These are phyloP conservation scores for Pyricularia grisea DNA, from an alignment of 2,329 filamentous ascomycete genomes.

Conservation along the genomic window DNA sequence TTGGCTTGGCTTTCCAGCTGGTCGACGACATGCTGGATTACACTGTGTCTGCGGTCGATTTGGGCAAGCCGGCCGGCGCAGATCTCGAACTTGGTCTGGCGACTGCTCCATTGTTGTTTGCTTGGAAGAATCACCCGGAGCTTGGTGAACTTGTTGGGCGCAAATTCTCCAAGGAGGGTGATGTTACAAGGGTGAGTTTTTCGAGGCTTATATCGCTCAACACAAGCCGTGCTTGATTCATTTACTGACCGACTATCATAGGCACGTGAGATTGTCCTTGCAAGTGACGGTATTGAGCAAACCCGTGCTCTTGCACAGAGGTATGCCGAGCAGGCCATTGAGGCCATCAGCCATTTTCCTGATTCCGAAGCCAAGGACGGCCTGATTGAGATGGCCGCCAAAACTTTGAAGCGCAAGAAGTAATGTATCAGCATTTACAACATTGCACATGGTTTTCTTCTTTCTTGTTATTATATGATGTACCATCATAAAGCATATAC, in stretches of 20 bases:
- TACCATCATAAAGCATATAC: background rate
- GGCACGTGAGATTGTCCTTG: conserved; percentile 78
- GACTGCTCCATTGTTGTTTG: conserved; percentile 88
- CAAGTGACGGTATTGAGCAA: conserved; percentile 83
- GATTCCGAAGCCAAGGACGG: conserved; percentile 92
- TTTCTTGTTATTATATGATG: background rate
- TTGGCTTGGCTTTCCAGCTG: conserved; percentile 91
- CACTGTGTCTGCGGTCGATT: conserved; percentile 70
- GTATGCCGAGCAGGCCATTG: conserved; percentile 80
- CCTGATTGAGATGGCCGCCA: conserved; percentile 85
- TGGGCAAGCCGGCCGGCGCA: conserved; percentile 91
- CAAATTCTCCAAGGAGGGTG: conserved; percentile 77
- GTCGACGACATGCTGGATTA: conserved; percentile 98
- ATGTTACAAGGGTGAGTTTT: conserved; percentile 67
- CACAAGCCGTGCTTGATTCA: background rate
- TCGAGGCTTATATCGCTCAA: background rate
- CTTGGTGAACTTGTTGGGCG: conserved; percentile 82
- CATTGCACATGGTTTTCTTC: background rate
- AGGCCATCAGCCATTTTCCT: conserved; percentile 75
- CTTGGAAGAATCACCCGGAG: conserved; percentile 83
- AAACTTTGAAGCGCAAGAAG: conserved; percentile 82
- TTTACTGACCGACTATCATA: conserved; percentile 23
- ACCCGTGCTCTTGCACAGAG: conserved; percentile 84
- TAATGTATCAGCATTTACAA: conserved; percentile 28
- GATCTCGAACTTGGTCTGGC: conserved; percentile 89